phyloP scores from a whole-genome alignment of 2,329 filamentous ascomycete species.

The Huntiella decipiens region DNA sequence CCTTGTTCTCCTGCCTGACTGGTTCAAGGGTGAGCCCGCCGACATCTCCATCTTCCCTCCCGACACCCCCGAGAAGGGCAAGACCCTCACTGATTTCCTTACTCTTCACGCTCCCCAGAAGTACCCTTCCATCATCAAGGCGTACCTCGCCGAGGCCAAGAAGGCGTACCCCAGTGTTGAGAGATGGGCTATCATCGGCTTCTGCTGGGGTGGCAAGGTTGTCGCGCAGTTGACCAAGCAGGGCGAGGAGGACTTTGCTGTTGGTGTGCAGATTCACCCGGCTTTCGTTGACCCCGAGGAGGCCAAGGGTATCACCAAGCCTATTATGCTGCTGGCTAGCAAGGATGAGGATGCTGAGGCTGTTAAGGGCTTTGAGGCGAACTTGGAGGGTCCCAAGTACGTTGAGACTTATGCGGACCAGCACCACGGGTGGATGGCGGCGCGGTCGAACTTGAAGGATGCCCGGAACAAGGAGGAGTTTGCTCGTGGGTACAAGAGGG shows the following conservation, averaged over 20 bases:
- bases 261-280: slow-evolving; percentile 38
- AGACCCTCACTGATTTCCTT: slow-evolving; percentile 40
- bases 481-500: slow-evolving; percentile 38
- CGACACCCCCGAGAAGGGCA: slow-evolving; percentile 42
- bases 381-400: slow-evolving; percentile 34
- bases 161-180: slow-evolving; percentile 34
- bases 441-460: slow-evolving; percentile 39
- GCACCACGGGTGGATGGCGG: slow-evolving; percentile 59
- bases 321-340: slow-evolving; percentile 44
- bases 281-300: slow-evolving; percentile 47
- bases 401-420: slow-evolving; percentile 49
- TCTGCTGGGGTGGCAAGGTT: slow-evolving; percentile 57
- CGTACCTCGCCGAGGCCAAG: slow-evolving; percentile 33
- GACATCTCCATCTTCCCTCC: slow-evolving; percentile 42
- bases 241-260: slow-evolving; percentile 25
- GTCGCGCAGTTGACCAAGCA: slow-evolving; percentile 31
- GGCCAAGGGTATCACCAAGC: slow-evolving; percentile 38
- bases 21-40: slow-evolving; percentile 58
- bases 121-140: slow-evolving; percentile 30
- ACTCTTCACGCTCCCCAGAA: slow-evolving; percentile 27
- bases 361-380: slow-evolving; percentile 36
- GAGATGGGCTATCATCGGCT: slow-evolving; percentile 42
- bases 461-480: slow-evolving; percentile 41
- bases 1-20: slow-evolving; percentile 80
- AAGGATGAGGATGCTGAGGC: slow-evolving; percentile 40